Evolutionary conservation across 2,329 filamentous ascomycete genomes (phyloP).

Genomic region (Sodiomyces alkalinus): DNA sequence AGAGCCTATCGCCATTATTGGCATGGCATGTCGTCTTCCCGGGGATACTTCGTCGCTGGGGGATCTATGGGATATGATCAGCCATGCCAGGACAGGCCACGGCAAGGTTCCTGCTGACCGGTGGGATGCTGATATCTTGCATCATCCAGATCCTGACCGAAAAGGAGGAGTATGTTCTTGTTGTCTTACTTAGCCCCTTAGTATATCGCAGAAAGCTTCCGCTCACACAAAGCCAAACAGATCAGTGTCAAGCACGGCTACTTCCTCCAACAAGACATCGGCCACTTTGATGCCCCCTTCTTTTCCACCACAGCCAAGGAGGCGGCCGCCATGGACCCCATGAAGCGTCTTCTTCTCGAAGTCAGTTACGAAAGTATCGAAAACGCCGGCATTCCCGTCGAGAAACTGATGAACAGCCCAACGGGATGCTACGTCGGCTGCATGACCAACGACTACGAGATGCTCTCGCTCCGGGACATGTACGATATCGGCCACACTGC

Average conservation of each 20-base stretch:
- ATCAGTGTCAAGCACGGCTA: too few relatives aligned
- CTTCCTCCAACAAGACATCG: constrained; percentile 29
- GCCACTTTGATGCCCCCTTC: constrained; percentile 34
- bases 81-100: too few relatives aligned
- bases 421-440: constrained; percentile 35
- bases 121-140: too few relatives aligned
- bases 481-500: constrained; percentile 24
- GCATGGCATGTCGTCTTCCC: constrained; percentile 1
- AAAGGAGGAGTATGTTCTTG: too few relatives aligned
- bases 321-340: constrained; percentile 36
- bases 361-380: constrained; percentile 39
- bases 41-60: background rate
- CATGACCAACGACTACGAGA: constrained; percentile 31
- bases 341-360: constrained; percentile 36
- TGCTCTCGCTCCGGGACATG: constrained; percentile 26
- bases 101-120: too few relatives aligned
- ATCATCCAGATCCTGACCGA: too few relatives aligned
- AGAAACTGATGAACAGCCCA: constrained; percentile 28
- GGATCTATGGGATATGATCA: constrained; percentile 10
- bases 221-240: too few relatives aligned
- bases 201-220: too few relatives aligned
- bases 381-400: constrained; percentile 33
- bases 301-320: constrained; percentile 36
- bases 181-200: too few relatives aligned
- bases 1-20: constrained; percentile 1